phyloP scores from a whole-genome alignment of 1,284 basidiomycete genomes.

The Tetrapyrgos nigripes region DNA sequence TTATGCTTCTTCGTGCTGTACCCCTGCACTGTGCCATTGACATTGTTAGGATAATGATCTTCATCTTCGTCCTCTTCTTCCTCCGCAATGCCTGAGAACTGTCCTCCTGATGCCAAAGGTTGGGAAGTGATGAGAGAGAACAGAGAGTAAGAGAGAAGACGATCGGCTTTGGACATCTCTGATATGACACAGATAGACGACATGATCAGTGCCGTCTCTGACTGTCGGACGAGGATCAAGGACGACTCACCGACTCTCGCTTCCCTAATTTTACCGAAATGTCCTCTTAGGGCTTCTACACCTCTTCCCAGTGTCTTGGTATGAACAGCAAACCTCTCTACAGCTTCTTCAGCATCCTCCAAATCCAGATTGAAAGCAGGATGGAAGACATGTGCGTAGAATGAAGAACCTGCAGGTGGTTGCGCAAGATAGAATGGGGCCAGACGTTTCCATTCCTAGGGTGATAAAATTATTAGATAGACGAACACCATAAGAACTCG shows the following conservation, averaged over 20 bases:
- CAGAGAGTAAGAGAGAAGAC: conserved; percentile 72
- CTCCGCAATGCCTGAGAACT: conserved; percentile 50
- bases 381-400: conserved; percentile 84
- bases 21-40: not conserved
- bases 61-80: conserved; percentile 51
- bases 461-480: not conserved
- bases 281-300: conserved; percentile 68
- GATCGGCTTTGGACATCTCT: conserved; percentile 81
- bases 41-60: not conserved
- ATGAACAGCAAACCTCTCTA: conserved; percentile 70
- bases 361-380: conserved; percentile 84
- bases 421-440: conserved; percentile 65
- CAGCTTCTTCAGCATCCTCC: conserved; percentile 64
- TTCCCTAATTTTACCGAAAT: conserved; percentile 68
- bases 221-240: conserved; percentile 2
- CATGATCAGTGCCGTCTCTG: not conserved
- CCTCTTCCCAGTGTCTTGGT: conserved; percentile 68
- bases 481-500: not conserved
- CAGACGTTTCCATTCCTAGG: conserved; percentile 74
- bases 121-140: conserved; percentile 74
- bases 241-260: conserved; percentile 64
- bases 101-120: conserved; percentile 51
- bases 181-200: too few relatives aligned
- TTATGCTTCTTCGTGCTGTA: conserved; percentile 40
- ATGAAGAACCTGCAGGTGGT: conserved; percentile 68